Evolutionary conservation across 805 yeast species (phyloP).

Genomic region (Hanseniaspora lachancei): DNA sequence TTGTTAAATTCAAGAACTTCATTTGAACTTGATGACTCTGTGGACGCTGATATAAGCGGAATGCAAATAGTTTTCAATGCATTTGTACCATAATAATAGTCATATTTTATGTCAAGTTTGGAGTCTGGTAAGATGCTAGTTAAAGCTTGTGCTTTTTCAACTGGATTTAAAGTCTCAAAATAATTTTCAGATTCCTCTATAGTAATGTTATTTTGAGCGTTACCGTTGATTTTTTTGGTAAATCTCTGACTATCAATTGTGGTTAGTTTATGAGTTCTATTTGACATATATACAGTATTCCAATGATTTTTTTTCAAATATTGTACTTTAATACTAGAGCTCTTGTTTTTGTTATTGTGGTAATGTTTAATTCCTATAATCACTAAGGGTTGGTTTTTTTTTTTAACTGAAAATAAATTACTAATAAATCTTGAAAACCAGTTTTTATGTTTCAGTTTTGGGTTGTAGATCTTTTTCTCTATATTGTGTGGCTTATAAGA

Average conservation of each 20-base stretch:
- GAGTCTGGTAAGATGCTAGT: background rate
- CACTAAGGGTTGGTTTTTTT: background rate
- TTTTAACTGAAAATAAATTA: background rate
- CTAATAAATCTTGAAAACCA: background rate
- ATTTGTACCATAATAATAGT: slow-evolving; percentile 11
- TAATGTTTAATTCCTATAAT: background rate
- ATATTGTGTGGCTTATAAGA: background rate
- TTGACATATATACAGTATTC: background rate
- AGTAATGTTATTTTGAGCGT: background rate
- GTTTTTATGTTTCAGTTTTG: background rate
- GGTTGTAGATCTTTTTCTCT: background rate
- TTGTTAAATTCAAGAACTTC: background rate
- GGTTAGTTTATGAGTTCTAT: background rate
- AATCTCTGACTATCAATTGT: background rate
- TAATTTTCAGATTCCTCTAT: background rate
- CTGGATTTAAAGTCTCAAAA: background rate
- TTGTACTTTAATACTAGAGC: background rate
- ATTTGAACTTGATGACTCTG: background rate
- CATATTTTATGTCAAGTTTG: background rate
- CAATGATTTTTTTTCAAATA: background rate
- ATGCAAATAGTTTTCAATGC: slow-evolving; percentile 10
- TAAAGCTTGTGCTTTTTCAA: background rate
- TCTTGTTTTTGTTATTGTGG: background rate
- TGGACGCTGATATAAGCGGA: background rate
- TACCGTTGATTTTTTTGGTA: background rate